Evolutionary conservation across 148 eudicot species (phyloP).

Genomic region (Rhododendron mucronatum): DNA sequence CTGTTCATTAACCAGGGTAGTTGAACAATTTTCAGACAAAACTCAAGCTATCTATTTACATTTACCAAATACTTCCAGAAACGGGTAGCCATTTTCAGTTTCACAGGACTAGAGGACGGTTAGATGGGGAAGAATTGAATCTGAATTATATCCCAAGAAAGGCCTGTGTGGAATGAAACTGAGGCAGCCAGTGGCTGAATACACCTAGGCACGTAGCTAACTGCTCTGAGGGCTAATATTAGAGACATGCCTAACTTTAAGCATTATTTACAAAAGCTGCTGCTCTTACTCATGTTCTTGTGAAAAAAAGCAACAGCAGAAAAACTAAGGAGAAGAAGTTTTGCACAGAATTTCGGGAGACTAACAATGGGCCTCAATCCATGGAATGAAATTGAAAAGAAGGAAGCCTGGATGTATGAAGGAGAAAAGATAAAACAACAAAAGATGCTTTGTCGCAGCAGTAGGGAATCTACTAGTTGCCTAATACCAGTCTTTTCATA

Average conservation of each 20-base stretch:
- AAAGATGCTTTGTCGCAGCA: background rate
- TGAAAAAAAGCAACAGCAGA: background rate
- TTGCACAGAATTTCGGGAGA: background rate
- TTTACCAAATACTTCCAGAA: background rate
- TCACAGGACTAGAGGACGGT: background rate
- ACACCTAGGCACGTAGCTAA: no score
- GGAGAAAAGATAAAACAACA: background rate
- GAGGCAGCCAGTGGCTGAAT: background rate
- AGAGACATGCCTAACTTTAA: background rate
- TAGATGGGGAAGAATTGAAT: background rate
- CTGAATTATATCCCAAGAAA: no score
- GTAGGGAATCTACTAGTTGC: background rate
- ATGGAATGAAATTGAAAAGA: background rate
- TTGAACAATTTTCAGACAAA: background rate
- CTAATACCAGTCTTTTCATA: background rate
- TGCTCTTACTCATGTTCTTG: background rate
- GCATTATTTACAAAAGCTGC: background rate
- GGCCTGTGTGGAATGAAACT: background rate
- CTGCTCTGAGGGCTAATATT: background rate
- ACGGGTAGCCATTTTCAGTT: background rate
- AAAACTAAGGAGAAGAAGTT: background rate
- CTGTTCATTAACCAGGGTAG: background rate
- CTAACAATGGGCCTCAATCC: background rate
- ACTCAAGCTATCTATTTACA: background rate
- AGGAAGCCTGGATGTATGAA: background rate